Conservation (phyloP, 805 yeast species). For the Kuraishia molischiana region DNA sequence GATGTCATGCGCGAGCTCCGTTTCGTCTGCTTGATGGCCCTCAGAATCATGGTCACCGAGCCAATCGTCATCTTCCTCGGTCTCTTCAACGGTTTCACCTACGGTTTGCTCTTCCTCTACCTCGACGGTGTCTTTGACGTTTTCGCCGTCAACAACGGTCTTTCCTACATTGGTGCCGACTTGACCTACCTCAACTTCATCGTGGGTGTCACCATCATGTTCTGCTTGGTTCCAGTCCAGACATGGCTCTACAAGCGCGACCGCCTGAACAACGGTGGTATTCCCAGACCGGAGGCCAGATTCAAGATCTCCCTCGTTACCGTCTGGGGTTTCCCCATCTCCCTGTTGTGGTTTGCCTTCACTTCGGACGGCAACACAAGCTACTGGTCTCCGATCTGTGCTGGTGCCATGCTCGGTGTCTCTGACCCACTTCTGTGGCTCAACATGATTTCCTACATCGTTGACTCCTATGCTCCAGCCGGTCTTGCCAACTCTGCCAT, state of each 20-base stretch:
- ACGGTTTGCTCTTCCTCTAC: conserved; percentile 24
- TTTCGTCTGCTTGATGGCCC: conserved; percentile 20
- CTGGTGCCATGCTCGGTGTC: conserved; percentile 21
- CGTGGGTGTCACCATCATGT: conserved; percentile 20
- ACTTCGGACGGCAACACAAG: conserved; percentile 19
- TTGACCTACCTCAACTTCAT: conserved; percentile 23
- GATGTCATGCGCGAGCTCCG: conserved; percentile 16
- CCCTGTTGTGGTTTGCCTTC: conserved; percentile 24
- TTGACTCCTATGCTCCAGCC: conserved; percentile 23
- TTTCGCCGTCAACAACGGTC: conserved; percentile 21
- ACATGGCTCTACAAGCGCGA: conserved; percentile 19
- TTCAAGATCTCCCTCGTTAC: conserved; percentile 20
- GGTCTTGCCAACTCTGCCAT: conserved; percentile 23
- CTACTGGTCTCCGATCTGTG: conserved; percentile 25
- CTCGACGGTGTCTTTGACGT: conserved; percentile 25
- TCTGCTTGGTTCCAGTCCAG: conserved; percentile 20
- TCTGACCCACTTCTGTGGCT: conserved; percentile 25
- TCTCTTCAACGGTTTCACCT: conserved; percentile 24
- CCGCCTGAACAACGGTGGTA: conserved; percentile 21
- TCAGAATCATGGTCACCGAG: conserved; percentile 23
- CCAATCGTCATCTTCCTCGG: conserved; percentile 23
- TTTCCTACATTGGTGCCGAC: conserved; percentile 21
- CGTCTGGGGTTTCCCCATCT: conserved; percentile 26
- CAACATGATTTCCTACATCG: conserved; percentile 23
- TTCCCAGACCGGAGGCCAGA: conserved; percentile 24